Evolutionary conservation across 106 monocot species (phyloP).

Genomic region (Vanilla planifolia): DNA sequence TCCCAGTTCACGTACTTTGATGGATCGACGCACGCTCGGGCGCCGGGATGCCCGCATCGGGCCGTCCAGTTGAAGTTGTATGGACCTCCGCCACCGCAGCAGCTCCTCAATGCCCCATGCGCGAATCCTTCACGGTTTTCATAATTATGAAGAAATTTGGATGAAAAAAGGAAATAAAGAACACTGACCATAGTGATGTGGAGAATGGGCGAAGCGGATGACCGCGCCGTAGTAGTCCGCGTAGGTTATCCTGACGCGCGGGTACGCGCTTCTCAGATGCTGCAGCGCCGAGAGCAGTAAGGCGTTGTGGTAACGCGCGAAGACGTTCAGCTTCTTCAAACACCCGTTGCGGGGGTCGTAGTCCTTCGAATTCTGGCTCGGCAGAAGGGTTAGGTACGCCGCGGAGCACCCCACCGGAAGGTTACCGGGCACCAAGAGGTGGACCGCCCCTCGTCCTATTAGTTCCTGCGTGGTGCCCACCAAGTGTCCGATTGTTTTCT

Average conservation of each 20-base stretch:
- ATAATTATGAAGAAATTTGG: not conserved
- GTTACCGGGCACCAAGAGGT: conserved; percentile 25
- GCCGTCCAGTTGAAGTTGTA: conserved; percentile 40
- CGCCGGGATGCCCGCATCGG: conserved; percentile 25
- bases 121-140: not conserved
- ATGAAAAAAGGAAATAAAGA: not conserved
- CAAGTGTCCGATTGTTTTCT: not conserved
- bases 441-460: conserved; percentile 22
- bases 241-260: conserved; percentile 19
- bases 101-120: conserved; percentile 8
- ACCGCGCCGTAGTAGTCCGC: conserved; percentile 24
- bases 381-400: conserved; percentile 15
- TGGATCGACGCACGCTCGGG: conserved; percentile 29
- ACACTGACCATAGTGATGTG: conserved; percentile 25
- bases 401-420: conserved; percentile 33
- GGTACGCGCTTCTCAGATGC: conserved; percentile 20
- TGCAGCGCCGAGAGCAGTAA: conserved; percentile 18
- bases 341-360: conserved; percentile 34
- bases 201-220: conserved; percentile 16
- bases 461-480: conserved; percentile 14
- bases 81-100: conserved; percentile 47
- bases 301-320: conserved; percentile 32
- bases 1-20: conserved; percentile 46
- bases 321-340: conserved; percentile 24
- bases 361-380: not conserved